Base-by-base conservation (phyloP, 2,329 filamentous ascomycete species). In the Xylariomycetidae sp. region DNA sequence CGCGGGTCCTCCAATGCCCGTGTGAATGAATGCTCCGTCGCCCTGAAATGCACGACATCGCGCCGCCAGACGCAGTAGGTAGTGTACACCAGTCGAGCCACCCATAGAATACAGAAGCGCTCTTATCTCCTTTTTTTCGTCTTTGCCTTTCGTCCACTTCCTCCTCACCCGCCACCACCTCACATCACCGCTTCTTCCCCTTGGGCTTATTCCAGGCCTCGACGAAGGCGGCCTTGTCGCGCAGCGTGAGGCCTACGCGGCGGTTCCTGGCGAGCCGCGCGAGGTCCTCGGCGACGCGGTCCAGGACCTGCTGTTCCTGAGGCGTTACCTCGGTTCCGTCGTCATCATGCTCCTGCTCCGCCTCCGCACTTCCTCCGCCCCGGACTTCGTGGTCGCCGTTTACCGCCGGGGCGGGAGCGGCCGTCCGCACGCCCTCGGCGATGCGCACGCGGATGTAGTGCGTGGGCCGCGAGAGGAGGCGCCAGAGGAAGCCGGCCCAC, bases 361-460 rank as follows among this genome's bases (percentile, higher is more conserved):
- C 48, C 23, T 48, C 45, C n/a, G n/a, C n/a, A n/a, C n/a, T n/a
- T n/a, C n/a, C n/a, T n/a, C n/a, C n/a, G n/a, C n/a, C n/a, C n/a
- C n/a, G n/a, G n/a, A n/a, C n/a, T n/a, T n/a, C n/a, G n/a, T n/a
- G n/a, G 4, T 46, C 13, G 6, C 59, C 63, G 10, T 65, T 62
- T n/a, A n/a, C n/a, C n/a, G n/a, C n/a, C 9, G 54, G 56, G 30
- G 50, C 50, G 4, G 57, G 49, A 12, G 55, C 55, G 2, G 67
- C 67, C 39, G 79, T 80, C 44, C 63, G 60, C 30, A 89, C 74
- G 1, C 74, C 75, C 52, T 90, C 85, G 1, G 88, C 92, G 35
- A 98, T 89, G 31, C 92, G 77, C 10, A 96, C 90, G 16, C 88
- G 79, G 49, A 98, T 90, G 50, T 80, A 88, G 45, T 95, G 92